Evolutionary conservation across 139 green algal species (phyloP).

Genomic region (Chlorella sp.): DNA sequence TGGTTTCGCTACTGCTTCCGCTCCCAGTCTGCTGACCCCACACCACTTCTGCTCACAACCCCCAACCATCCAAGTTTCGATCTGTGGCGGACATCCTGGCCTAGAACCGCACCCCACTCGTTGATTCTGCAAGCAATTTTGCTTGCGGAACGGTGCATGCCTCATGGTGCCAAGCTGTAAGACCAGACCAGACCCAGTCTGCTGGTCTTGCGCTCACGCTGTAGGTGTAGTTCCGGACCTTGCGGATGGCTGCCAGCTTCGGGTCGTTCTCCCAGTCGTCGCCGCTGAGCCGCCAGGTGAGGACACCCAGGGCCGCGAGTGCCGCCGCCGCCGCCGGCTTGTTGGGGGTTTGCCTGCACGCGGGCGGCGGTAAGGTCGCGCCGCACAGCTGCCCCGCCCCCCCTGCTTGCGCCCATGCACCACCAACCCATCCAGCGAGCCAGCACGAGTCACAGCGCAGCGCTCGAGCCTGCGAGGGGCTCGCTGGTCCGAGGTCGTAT

Average conservation of each 20-base stretch:
- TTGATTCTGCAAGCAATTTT: no score
- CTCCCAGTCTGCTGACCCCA: no score
- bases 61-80: no score
- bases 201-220: slow-evolving; percentile 37
- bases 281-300: slow-evolving; percentile 80
- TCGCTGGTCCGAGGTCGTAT: slow-evolving; percentile 71
- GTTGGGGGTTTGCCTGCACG: slow-evolving; percentile 72
- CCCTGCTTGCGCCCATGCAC: no score
- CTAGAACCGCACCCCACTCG: no score
- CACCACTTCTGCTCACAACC: no score
- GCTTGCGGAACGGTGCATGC: not conserved
- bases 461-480: slow-evolving; percentile 65
- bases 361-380: not conserved
- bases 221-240: slow-evolving; percentile 67
- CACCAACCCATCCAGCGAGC: no score
- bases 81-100: no score
- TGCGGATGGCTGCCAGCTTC: slow-evolving; percentile 76
- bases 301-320: slow-evolving; percentile 76
- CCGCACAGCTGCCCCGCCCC: no score
- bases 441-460: no score
- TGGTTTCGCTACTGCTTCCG: no score
- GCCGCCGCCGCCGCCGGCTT: slow-evolving; percentile 53
- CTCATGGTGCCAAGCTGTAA: not conserved
- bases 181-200: not conserved
- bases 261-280: slow-evolving; percentile 69